These are phyloP conservation scores for Delitschia confertaspora DNA, from an alignment of 495 filamentous ascomycete genomes.

Conservation along the genomic window DNA sequence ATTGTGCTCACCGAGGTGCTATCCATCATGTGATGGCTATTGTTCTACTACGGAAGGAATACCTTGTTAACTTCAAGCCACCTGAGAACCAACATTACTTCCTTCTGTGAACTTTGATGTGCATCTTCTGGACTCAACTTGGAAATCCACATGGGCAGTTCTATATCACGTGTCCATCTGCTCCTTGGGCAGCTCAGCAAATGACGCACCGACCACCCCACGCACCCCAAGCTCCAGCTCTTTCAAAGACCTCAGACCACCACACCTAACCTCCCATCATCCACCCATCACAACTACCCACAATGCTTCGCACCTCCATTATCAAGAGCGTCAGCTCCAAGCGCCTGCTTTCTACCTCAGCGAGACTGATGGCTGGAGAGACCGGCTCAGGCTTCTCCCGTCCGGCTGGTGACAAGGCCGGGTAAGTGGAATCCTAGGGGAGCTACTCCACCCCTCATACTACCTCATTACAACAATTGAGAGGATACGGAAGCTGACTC, in stretches of 20 bases:
- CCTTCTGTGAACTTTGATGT: no score
- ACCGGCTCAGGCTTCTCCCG: constrained; percentile 41
- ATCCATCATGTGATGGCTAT: no score
- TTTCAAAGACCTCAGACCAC: constrained; percentile 6
- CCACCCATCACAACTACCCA: background rate
- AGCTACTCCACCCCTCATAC: background rate
- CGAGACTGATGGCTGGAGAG: constrained; percentile 38
- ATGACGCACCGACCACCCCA: background rate
- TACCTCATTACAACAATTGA: background rate
- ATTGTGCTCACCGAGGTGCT: no score
- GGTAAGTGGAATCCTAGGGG: constrained; percentile 26
- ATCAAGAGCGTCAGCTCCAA: constrained; percentile 13
- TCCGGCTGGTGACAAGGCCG: constrained; percentile 35
- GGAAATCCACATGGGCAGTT: no score
- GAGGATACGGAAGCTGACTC: constrained; percentile 36
- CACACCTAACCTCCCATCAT: constrained; percentile 2
- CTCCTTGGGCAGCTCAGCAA: no score
- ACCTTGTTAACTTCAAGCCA: no score
- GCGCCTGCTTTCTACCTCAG: constrained; percentile 31
- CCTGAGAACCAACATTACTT: no score
- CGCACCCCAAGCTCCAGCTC: background rate
- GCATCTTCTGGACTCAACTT: no score
- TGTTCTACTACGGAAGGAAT: no score
- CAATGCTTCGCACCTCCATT: constrained; percentile 24
- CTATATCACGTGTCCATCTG: no score